These are phyloP conservation scores for Eremothecium cymbalariae DNA, from an alignment of 1,139 yeast genomes.

Conservation along the genomic window DNA sequence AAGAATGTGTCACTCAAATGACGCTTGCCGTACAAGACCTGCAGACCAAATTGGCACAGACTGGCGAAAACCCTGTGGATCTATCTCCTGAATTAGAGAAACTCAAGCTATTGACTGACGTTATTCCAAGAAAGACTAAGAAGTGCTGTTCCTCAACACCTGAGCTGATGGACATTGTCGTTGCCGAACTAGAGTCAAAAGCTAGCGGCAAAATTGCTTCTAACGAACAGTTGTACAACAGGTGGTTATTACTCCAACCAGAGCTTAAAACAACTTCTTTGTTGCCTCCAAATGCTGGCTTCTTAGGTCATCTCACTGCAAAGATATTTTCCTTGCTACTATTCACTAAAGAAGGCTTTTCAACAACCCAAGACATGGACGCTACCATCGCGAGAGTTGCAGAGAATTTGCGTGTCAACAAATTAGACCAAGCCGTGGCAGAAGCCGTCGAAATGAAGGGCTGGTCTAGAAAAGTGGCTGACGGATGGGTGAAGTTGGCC, in stretches of 20 bases:
- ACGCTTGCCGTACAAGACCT: conserved; percentile 19
- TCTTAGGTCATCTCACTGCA: conserved; percentile 84
- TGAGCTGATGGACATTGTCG: conserved; percentile 21
- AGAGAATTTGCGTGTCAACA: conserved; percentile 64
- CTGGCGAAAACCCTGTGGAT: conserved; percentile 19
- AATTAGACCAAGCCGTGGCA: conserved; percentile 82
- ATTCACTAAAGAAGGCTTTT: conserved; percentile 52
- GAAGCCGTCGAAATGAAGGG: conserved; percentile 88
- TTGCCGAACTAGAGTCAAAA: conserved; percentile 23
- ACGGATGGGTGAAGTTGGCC: conserved; percentile 85
- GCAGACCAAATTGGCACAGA: conserved; percentile 19
- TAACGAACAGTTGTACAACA: conserved; percentile 58
- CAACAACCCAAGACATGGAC: conserved; percentile 74
- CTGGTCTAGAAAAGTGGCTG: conserved; percentile 84
- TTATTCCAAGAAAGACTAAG: conserved; percentile 23
- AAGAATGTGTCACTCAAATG: conserved; percentile 27
- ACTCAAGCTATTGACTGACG: conserved; percentile 26
- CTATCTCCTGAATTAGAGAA: conserved; percentile 30
- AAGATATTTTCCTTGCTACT: conserved; percentile 66
- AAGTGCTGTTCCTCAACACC: conserved; percentile 20
- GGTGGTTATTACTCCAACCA: conserved; percentile 73
- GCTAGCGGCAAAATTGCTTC: conserved; percentile 27
- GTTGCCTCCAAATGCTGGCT: conserved; percentile 91
- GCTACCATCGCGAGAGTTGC: conserved; percentile 82
- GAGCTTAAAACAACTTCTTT: conserved; percentile 84